These are phyloP conservation scores for Hippophae tibetana DNA, from an alignment of 306 rosid species.

Conservation along the genomic window DNA sequence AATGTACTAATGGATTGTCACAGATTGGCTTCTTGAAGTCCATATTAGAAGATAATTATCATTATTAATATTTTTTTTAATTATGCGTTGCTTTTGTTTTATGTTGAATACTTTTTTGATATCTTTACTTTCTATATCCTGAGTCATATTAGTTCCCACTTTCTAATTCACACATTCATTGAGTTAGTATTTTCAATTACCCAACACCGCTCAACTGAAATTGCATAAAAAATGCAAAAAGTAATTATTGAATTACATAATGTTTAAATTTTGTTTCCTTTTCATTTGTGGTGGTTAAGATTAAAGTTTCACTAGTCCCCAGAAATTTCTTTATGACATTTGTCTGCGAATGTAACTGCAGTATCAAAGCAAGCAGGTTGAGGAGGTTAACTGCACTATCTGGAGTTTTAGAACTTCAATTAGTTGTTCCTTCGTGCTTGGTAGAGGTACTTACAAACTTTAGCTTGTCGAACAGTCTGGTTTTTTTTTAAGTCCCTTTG, in stretches of 20 bases:
- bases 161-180: no score
- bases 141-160: no score
- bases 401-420: conserved; percentile 60
- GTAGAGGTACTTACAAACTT: conserved; percentile 73
- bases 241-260: no score
- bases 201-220: no score
- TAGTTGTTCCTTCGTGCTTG: conserved; percentile 65
- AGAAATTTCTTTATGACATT: conserved; percentile 49
- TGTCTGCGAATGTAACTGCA: conserved; percentile 93
- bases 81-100: no score
- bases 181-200: no score
- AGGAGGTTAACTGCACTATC: conserved; percentile 64
- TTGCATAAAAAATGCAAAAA: no score
- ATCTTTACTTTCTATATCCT: background rate
- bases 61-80: no score
- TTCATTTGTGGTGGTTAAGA: conserved; percentile 20
- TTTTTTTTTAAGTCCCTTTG: conserved; percentile 1
- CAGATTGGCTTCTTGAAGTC: no score
- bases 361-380: conserved; percentile 96
- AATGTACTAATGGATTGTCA: no score
- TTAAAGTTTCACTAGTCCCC: conserved; percentile 30
- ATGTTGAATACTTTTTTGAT: background rate
- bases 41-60: no score
- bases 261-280: no score
- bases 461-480: conserved; percentile 35